Evolutionary conservation across 495 filamentous ascomycete genomes (phyloP), one percentile per base, ranked within the genome.

Genomic region (Venustampulla echinocandica): DNA sequence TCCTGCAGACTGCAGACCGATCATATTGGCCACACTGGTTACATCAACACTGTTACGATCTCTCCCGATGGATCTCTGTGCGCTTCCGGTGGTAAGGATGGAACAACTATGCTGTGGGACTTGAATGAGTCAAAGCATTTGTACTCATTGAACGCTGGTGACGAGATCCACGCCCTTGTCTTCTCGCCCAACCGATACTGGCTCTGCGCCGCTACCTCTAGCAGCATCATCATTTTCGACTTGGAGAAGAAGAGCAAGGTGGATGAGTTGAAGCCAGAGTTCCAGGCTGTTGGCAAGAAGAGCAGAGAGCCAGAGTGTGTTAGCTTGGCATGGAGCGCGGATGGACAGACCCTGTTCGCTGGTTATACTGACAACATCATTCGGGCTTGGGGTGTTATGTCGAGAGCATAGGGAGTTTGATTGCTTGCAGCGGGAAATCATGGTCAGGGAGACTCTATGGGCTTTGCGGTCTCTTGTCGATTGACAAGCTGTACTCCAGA

Each of bases 211-310:
- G 92, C 92, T 63, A 99, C 92, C 49, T 76, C 85, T 64, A 85
- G 77, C 74, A 85, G 78, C 77, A 97, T 99, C 80, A 97, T 95
- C 80, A 97, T 99, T 77, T 99, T 99, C 74, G 92, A 99, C 68
- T 80, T 99, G 59, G 92, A 99, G 87, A 99, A 99, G 90, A 97
- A 99, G 87, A 90, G 84, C 82, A 97, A 97, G 82, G 92, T 99
- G 56, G 92, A 99, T 61, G 92, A 97, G 81, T 80, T 99, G 68
- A 96, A 94, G 86, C 93, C 93, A 55, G 93, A 98, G 64, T 96
- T 93, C 75, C 78, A 87, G 53, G 80, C 88, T 62, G 83, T 89
- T 64, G 89, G 92, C 73, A 95, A 95, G 89, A 97, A 97, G 89
- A 85, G 79, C 79, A 77, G 90, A 68, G 92, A 96, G 73, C 93